Evolutionary conservation across 129 eudicot genomes (phyloP), one percentile per base, ranked within the genome.

Genomic region (Flaveria bidentis): DNA sequence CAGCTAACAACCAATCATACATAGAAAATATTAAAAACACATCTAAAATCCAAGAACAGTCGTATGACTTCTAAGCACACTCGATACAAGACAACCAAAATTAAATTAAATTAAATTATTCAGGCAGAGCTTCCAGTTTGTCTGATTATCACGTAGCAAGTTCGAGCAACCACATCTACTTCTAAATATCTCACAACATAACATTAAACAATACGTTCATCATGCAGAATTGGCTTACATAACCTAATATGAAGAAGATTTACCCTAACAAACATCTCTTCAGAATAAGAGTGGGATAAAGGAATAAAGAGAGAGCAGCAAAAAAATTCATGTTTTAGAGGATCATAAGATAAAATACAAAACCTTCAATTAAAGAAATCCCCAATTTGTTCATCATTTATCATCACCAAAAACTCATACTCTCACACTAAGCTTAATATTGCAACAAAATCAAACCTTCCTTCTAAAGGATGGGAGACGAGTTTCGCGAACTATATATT

Each of bases 121-220:
- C 49, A 52, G 18, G 17, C 45, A 12, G 28, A 22, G 16, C 68
- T 62, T 62, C 45, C 42, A 62, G 68, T 11, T 62, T 14, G 18
- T 26, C 44, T 36, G 6, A 30, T 41, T 66, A 46, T 66, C 49
- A 66, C 17, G 52, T n/a, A 39, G 30, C 71, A 39, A 41, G 26
- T 18, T 41, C 77, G 56, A 53, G 77, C 77, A 56, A 56, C 52
- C 52, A 72, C 22, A 12, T 52, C 36, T 72, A 30, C 50, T 52
- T 71, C 64, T 52, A 33, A 30, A 44, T 26, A 20, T 39, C 36
- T 66, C 30, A 20, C 52, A 45, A 44, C 73, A 44, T 18, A 14
- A 45, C 36, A 44, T 20, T 68, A 46, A 63, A 28, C 69, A 63
- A 63, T 63, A 45, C 36, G 20, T 68, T 8, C 10, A 20, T 45